Evolutionary conservation across 2,329 filamentous ascomycete species (phyloP), one percentile per base, ranked within the genome.

Genomic region (Pseudocercospora musae): DNA sequence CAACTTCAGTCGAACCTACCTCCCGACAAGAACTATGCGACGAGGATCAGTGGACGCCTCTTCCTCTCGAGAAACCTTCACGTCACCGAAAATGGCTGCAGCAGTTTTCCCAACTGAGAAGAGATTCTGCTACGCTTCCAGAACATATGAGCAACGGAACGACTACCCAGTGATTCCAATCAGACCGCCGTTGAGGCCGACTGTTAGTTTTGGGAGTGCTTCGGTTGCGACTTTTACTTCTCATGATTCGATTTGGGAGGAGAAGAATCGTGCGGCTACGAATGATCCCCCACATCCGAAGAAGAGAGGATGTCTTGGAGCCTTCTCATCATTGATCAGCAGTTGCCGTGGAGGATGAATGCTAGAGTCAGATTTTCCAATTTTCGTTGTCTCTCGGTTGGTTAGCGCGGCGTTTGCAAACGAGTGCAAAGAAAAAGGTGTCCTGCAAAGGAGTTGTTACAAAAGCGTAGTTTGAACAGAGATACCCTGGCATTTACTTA

Each of bases 71-170:
- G 48, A 58, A 29, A 27, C 27, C 56, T 13, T 59, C 49, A n/a
- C 48, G 52, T 8, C 60, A 57, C 31, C 53, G 55, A 55, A 57
- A 58, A 29, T 54, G 56, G 49, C 59, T 64, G 23, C 46, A 57
- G 15, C 57, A 54, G 15, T 48, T 37, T 25, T 37, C 42, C 33
- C 61, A 62, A 25, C 65, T 63, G 25, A 63, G 67, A 42, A 62
- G 63, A 46, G 69, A 67, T 53, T 68, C 69, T 42, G 63, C 63
- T 33, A 71, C 66, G 25, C 58, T 71, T 1, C 59, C 50, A 11
- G 57, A 57, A 25, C 54, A 57, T 53, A 49, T 59, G 7, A 29
- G 44, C 15, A 42, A 9, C 31, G 40, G 13, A 37, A 52, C 37
- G 59, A 64, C 59, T 61, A 62, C 46, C 59, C 62, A n/a, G 52